These are phyloP conservation scores for Metarhizium guizhouense DNA, from an alignment of 2,329 filamentous ascomycete species.

Conservation along the genomic window DNA sequence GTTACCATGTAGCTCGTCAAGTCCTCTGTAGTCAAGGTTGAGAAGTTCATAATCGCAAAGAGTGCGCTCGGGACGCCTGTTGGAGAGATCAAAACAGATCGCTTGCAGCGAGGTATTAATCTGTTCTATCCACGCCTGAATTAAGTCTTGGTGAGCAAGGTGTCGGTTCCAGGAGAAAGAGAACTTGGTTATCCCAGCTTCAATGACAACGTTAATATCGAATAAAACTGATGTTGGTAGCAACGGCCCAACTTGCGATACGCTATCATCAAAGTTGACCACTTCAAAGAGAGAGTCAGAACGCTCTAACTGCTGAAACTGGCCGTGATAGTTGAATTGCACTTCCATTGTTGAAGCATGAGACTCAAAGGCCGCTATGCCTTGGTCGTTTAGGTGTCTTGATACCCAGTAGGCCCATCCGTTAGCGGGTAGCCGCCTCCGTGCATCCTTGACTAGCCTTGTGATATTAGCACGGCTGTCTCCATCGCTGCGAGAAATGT, in stretches of 20 bases:
- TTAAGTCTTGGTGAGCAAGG: neutral
- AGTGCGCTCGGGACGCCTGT: neutral
- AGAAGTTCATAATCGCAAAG: slow-evolving; percentile 4
- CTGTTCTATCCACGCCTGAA: neutral
- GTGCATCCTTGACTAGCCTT: slow-evolving; percentile 1
- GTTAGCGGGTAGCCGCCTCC: neutral
- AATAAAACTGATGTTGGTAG: slow-evolving; percentile 3
- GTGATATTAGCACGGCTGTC: neutral
- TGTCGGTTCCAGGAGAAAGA: slow-evolving; percentile 3
- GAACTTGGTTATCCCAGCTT: slow-evolving; percentile 1
- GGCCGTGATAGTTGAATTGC: slow-evolving; percentile 7
- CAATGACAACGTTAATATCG: neutral
- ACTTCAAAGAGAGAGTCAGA: slow-evolving; percentile 10
- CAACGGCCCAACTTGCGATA: neutral
- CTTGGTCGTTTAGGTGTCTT: neutral
- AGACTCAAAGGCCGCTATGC: neutral
- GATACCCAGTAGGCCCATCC: slow-evolving; percentile 4
- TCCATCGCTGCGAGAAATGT: neutral
- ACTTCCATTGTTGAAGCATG: slow-evolving; percentile 6
- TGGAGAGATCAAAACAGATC: neutral
- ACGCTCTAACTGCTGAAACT: slow-evolving; percentile 9
- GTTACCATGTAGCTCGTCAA: slow-evolving; percentile 9
- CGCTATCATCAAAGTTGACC: slow-evolving; percentile 7
- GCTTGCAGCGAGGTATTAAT: neutral
- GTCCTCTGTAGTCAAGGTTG: neutral